These are phyloP conservation scores for Saccharomycopsis synnaedendra DNA, from an alignment of 805 yeast species.

Conservation along the genomic window DNA sequence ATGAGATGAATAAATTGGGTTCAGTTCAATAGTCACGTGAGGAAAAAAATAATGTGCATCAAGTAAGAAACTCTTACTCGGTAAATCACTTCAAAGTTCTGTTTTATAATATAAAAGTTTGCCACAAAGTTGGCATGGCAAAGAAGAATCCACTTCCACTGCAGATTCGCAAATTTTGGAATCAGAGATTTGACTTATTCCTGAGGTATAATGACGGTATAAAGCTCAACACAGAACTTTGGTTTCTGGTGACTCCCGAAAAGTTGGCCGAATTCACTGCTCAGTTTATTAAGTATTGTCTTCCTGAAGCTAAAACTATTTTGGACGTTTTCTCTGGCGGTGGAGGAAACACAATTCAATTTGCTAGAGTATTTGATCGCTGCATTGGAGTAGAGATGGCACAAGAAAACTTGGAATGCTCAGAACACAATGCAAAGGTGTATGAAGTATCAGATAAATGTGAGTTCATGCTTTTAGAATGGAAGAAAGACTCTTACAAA, in stretches of 20 bases:
- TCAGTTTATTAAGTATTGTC: conserved; percentile 36
- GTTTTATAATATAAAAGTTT: too few relatives aligned
- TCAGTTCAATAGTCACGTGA: too few relatives aligned
- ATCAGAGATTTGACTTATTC: conserved; percentile 48
- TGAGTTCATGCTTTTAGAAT: conserved; percentile 38
- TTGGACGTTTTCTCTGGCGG: conserved; percentile 79
- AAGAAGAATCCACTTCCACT: too few relatives aligned
- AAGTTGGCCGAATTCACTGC: conserved; percentile 51
- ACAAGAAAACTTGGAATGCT: conserved; percentile 50
- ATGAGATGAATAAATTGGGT: too few relatives aligned
- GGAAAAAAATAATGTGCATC: too few relatives aligned
- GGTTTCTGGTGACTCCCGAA: conserved; percentile 90
- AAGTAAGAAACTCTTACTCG: too few relatives aligned
- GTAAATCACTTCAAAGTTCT: too few relatives aligned
- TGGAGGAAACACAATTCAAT: conserved; percentile 76
- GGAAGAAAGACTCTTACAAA: conserved; percentile 20
- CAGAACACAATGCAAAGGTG: conserved; percentile 50
- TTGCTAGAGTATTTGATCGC: conserved; percentile 44
- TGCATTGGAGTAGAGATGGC: conserved; percentile 58
- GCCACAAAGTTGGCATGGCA: too few relatives aligned
- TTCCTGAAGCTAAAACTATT: conserved; percentile 34
- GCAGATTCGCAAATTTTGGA: conserved; percentile 41
- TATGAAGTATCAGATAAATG: conserved; percentile 48
- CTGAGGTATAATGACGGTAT: conserved; percentile 57
- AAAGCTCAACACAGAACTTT: conserved; percentile 56